Percentiles rank a stretch among this genome's conserved stretches.
Evolutionary conservation across 2,329 filamentous ascomycete genomes (phyloP).

Genomic region (Aplosporella prunicola): DNA sequence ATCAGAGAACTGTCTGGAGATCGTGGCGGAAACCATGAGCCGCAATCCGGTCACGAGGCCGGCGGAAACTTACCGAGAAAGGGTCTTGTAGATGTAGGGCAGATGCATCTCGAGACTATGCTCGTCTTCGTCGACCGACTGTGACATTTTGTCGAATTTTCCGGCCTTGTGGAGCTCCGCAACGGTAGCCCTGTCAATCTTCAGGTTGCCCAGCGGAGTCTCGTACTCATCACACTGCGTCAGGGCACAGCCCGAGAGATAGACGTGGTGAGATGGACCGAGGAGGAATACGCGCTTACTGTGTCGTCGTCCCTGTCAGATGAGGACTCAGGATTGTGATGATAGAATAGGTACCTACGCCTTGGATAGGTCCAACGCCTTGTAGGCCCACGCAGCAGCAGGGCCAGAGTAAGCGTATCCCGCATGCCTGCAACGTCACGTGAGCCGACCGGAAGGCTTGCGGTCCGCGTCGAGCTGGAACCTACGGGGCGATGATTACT

Average conservation of each 20-base stretch:
- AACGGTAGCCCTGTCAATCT: conserved; percentile 51
- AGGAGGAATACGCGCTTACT: conserved; percentile 85
- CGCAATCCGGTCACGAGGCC: background rate
- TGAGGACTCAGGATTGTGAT: background rate
- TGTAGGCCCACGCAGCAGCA: conserved; percentile 92
- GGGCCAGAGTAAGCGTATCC: conserved; percentile 88
- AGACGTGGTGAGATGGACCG: conserved; percentile 83
- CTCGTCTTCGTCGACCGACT: conserved; percentile 63
- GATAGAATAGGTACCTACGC: conserved; percentile 41
- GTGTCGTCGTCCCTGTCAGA: conserved; percentile 5
- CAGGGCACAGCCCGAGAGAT: conserved; percentile 67
- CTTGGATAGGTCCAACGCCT: conserved; percentile 68
- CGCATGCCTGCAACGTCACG: conserved; percentile 58
- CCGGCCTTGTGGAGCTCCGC: conserved; percentile 42
- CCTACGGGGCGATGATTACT: conserved; percentile 88
- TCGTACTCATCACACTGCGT: conserved; percentile 61
- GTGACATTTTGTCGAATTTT: conserved; percentile 57
- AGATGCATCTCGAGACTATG: conserved; percentile 97
- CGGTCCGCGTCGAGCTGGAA: conserved; percentile 10
- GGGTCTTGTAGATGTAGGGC: conserved; percentile 79
- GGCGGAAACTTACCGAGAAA: conserved; percentile 36
- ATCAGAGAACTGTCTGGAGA: conserved; percentile 21
- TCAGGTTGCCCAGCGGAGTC: conserved; percentile 64
- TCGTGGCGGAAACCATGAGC: conserved; percentile 4
- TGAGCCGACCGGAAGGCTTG: conserved; percentile 18